Base-by-base conservation (phyloP, 176 grass and related monocot species). In the Chrysopogon serrulatus region DNA sequence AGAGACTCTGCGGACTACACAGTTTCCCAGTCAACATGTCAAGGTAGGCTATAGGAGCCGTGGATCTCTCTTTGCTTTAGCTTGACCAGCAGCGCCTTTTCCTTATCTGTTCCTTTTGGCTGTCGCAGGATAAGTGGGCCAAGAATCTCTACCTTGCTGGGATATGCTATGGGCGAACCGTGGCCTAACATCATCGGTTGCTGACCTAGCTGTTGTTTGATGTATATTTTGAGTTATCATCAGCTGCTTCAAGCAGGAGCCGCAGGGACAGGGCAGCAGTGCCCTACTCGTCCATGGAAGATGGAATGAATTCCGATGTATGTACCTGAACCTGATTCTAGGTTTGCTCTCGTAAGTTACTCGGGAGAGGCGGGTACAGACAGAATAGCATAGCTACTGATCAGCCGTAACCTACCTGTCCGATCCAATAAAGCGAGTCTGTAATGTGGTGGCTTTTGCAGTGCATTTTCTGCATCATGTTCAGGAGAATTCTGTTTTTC, bases 111-210 rank as follows among this genome's bases (percentile, higher is more conserved):
- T 32, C 0, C 27, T 28, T 4, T 77, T 59, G 21, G 24, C 3
- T 69, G 32, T 71, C n/a, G 76, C 87, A 92, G 90, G 85, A 93
- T 57, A 83, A 93, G 78, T 92, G 82, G 91, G 69, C 88, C 39
- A 96, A 96, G 81, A 96, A 96, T 78, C 91, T 96, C 15, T 96
- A 96, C 49, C 91, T 96, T 59, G 91, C 94, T 43, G 86, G 91
- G 21, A 88, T 96, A 11, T 96, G 94, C 86, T 96, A 91, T n/a
- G 94, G 94, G 45, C 88, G 94, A 21, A 96, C 94, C 13, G 94
- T 93, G 63, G 92, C 91, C 5, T 96, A 86, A 81, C 86, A 68
- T 40, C 1, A 27, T 74, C 53, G 18, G 33, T 30, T 82, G 40
- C 65, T 77, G 79, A 71, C 73, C 78, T 19, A 45, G 30, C 61